A percentile compares a stretch with the other conserved stretches of the same genome.
phyloP scores from a whole-genome alignment of 495 filamentous ascomycete species.

The Penicillium canariense region DNA sequence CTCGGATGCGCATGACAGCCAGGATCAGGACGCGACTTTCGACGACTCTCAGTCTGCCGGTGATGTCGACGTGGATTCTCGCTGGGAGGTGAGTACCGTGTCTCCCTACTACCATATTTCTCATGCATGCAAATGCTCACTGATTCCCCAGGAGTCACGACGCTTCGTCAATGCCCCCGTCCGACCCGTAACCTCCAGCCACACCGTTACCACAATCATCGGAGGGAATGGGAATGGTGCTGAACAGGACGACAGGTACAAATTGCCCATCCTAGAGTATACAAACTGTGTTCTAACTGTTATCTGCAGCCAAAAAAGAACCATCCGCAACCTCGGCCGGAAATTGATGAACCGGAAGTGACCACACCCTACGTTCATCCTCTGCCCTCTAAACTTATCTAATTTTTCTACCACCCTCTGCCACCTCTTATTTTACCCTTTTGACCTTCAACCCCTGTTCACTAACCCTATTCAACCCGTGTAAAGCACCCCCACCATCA shows the following conservation, averaged over 20 bases:
- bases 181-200: slow-evolving; percentile 39
- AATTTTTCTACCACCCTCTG: slow-evolving; percentile 1
- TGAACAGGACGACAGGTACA: slow-evolving; percentile 43
- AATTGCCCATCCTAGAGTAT: background rate
- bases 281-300: background rate
- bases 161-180: slow-evolving; percentile 36
- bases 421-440: background rate
- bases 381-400: slow-evolving; percentile 2
- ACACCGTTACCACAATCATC: slow-evolving; percentile 24
- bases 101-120: background rate
- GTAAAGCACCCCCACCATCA: slow-evolving; percentile 8
- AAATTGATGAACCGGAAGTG: slow-evolving; percentile 36
- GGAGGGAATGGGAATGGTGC: slow-evolving; percentile 21
- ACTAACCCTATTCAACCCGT: background rate
- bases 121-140: slow-evolving; percentile 14
- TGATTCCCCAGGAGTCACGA: slow-evolving; percentile 35
- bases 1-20: slow-evolving; percentile 32
- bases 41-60: slow-evolving; percentile 36
- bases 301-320: slow-evolving; percentile 30
- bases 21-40: slow-evolving; percentile 22
- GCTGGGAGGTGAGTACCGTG: slow-evolving; percentile 38
- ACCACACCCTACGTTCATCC: background rate
- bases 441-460: slow-evolving; percentile 11
- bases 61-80: slow-evolving; percentile 44
- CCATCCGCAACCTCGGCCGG: slow-evolving; percentile 43